Conservation (phyloP, 1,284 basidiomycete species). For the Somion occarium region DNA sequence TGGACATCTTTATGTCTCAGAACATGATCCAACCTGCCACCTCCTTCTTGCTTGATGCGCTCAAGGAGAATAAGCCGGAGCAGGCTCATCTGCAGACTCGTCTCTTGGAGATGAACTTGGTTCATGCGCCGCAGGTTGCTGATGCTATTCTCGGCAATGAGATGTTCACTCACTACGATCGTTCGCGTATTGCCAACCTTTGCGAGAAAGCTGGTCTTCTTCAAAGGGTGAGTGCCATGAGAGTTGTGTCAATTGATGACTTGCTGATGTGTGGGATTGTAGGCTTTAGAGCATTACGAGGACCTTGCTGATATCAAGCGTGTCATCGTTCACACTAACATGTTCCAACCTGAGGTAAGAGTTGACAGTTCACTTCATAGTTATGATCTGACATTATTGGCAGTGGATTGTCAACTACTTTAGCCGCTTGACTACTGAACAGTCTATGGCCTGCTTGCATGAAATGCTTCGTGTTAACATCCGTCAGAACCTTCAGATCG, state of each 20-base stretch:
- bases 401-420: conserved; percentile 99
- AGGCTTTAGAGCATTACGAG: conserved; percentile 98
- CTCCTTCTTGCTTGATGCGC: conserved; percentile 96
- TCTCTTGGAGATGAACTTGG: conserved; percentile 96
- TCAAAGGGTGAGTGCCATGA: conserved; percentile 64
- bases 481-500: conserved; percentile 95
- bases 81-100: conserved; percentile 96
- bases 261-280: conserved; percentile 7
- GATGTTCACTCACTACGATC: conserved; percentile 98
- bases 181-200: conserved; percentile 94
- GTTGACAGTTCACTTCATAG: too few relatives aligned
- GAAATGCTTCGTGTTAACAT: conserved; percentile 99
- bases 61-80: conserved; percentile 99
- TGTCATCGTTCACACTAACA: conserved; percentile 90
- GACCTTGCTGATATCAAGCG: conserved; percentile 98
- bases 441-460: conserved; percentile 93
- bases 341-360: conserved; percentile 78
- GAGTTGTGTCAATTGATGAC: background rate
- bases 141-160: conserved; percentile 99
- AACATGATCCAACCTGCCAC: conserved; percentile 99
- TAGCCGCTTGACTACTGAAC: conserved; percentile 96
- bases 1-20: conserved; percentile 99
- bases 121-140: conserved; percentile 97
- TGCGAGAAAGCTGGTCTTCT: conserved; percentile 98
- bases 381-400: conserved; percentile 5